Evolutionary conservation across 495 filamentous ascomycete species (phyloP).

Genomic region (Pyrenula aspistea): DNA sequence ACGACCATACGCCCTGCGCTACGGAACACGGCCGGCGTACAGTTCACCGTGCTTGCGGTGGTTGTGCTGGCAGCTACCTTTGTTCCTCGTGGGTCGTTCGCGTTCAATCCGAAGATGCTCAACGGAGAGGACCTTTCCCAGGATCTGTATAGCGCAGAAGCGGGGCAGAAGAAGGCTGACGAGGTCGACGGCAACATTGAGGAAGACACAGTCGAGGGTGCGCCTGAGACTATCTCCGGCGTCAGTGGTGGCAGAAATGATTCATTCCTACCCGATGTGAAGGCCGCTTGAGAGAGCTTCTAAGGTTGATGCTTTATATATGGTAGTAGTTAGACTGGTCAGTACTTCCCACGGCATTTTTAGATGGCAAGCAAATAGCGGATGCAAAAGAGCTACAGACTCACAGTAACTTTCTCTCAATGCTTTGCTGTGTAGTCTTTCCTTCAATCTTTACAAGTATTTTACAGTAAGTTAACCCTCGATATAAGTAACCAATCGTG

Average conservation of each 20-base stretch:
- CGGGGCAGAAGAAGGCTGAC: background rate
- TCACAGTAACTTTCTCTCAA: too few species aligned
- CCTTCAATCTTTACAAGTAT: too few species aligned
- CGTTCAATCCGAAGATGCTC: conserved; percentile 26
- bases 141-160: background rate
- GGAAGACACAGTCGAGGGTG: conserved; percentile 11
- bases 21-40: conserved; percentile 23
- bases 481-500: too few species aligned
- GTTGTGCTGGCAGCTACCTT: conserved; percentile 24
- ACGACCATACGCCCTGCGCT: conserved; percentile 10
- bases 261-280: conserved; percentile 10
- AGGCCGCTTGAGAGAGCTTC: too few species aligned
- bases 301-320: conserved; percentile 6
- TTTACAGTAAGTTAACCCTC: too few species aligned
- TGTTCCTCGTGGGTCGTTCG: conserved; percentile 21
- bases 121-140: conserved; percentile 9
- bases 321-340: conserved; percentile 2
- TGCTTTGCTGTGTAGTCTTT: too few species aligned
- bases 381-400: too few species aligned
- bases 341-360: conserved; percentile 50
- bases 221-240: conserved; percentile 19
- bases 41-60: conserved; percentile 23
- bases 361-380: too few species aligned
- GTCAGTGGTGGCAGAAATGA: conserved; percentile 13
- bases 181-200: conserved; percentile 12